A percentile compares a stretch with the other conserved stretches of the same genome.
phyloP scores from a whole-genome alignment of 441 rosid genomes.

The Erysimum cheiri region DNA sequence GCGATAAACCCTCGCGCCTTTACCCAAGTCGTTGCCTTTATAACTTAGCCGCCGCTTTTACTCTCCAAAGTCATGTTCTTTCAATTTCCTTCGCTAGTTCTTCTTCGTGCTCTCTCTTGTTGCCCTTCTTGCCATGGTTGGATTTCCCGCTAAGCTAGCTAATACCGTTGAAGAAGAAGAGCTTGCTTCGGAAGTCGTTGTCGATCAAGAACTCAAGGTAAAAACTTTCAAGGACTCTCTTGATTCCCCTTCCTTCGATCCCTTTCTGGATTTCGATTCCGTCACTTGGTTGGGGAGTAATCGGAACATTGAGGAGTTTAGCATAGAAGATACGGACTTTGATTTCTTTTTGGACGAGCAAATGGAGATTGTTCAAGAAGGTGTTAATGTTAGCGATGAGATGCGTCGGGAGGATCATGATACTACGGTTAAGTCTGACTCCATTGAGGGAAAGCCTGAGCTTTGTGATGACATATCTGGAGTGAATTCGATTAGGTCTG shows the following conservation, averaged over 20 bases:
- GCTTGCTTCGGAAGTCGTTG: conserved; percentile 8
- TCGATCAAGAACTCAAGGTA: conserved; percentile 47
- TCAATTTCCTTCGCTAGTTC: conserved; percentile 30
- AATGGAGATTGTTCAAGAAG: conserved; percentile 44
- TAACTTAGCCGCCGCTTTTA: conserved; percentile 37
- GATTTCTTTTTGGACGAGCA: conserved; percentile 42
- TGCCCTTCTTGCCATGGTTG: conserved; percentile 57
- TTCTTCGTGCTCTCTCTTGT: conserved; percentile 14
- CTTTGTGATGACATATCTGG: conserved; percentile 27
- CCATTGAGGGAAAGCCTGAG: conserved; percentile 33
- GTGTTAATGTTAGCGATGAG: conserved; percentile 27
- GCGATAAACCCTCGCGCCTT: conserved; percentile 44
- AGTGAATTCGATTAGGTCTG: conserved; percentile 28
- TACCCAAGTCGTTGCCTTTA: conserved; percentile 27
- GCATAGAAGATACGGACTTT: conserved; percentile 44
- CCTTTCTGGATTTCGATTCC: conserved; percentile 70
- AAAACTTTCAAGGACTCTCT: conserved; percentile 41
- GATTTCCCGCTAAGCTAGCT: conserved; percentile 49
- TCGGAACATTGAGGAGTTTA: conserved; percentile 43
- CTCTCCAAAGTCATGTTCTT: conserved; percentile 36
- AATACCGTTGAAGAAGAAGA: conserved; percentile 45
- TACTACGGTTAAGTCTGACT: conserved; percentile 21
- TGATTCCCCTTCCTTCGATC: conserved; percentile 54
- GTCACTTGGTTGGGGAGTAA: conserved; percentile 59
- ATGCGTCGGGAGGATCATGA: conserved; percentile 14